Evolutionary conservation across 805 yeast species (phyloP).

Genomic region (Zygosaccharomyces bisporus): DNA sequence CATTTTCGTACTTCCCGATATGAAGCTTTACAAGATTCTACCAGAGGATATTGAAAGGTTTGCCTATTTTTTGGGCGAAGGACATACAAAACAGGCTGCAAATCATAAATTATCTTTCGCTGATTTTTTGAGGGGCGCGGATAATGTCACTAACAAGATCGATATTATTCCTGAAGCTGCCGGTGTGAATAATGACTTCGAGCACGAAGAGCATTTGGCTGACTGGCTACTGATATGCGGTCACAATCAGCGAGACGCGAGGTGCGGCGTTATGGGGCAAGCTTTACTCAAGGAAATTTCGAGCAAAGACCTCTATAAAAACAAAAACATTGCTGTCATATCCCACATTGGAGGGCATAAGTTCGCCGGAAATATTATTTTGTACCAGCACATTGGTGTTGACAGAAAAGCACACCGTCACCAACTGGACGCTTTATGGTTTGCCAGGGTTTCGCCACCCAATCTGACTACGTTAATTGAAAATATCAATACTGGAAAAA

Average conservation of each 20-base stretch:
- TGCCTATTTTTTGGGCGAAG: conserved; percentile 22
- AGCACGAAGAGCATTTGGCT: conserved; percentile 6
- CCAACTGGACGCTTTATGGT: conserved; percentile 52
- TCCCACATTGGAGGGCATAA: conserved; percentile 86
- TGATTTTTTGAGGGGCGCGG: conserved; percentile 20
- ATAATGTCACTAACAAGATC: conserved; percentile 9
- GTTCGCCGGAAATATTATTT: conserved; percentile 76
- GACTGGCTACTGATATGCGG: conserved; percentile 30
- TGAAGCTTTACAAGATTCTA: conserved; percentile 21
- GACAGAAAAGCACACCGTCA: conserved; percentile 3
- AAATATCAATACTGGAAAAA: conserved; percentile 45
- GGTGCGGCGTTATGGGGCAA: conserved; percentile 30
- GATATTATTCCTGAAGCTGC: conserved; percentile 1
- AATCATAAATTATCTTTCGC: conserved; percentile 11
- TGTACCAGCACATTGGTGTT: conserved; percentile 43
- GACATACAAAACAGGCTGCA: conserved; percentile 3
- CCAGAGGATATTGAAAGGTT: conserved; percentile 16
- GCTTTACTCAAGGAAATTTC: conserved; percentile 16
- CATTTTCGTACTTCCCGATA: conserved; percentile 24
- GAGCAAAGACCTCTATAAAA: conserved; percentile 11
- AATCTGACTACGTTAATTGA: conserved; percentile 66
- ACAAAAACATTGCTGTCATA: conserved; percentile 48
- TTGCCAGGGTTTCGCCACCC: conserved; percentile 66
- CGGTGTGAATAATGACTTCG: conserved; percentile 6
- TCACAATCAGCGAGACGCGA: conserved; percentile 26